Base-by-base conservation (phyloP, 805 yeast genomes). In the Lachancea lanzarotensis region DNA sequence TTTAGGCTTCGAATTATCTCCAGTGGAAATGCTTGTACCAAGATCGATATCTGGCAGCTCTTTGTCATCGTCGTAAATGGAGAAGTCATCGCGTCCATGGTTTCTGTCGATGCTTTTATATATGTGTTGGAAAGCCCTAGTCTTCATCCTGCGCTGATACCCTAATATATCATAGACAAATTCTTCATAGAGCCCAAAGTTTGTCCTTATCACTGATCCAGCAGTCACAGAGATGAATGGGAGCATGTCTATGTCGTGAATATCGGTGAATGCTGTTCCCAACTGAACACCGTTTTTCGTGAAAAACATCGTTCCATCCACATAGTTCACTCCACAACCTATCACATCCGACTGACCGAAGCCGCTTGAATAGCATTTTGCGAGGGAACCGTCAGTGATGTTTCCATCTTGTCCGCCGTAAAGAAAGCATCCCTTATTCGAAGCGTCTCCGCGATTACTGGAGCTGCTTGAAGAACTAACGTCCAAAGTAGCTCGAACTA, bases 311-410 rank as follows among this genome's bases (percentile, higher is more conserved):
- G 79, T 66, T 35, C 77, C 73, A 34, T 75, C 76, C 13, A 74
- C 68, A 53, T 77, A 83, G 66, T 89, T 83, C 19, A 88, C 73
- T 3, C 96, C 96, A 62, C 90, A 83, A 0, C 97, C 97, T 50
- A 90, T 73, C 2, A 76, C 69, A 62, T 88, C 96, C 18, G 74
- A 74, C 30, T 66, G 57, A 0, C 80, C 76, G 59, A 75, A 81
- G 26, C 61, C 55, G 25, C 50, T 52, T 8, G 59, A 48, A 36
- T 53, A 57, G 8, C 52, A 40, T 38, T 50, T 48, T 16, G 45
- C 48, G 22, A 55, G 56, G 6, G 53, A 45, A 2, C 56, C 57
- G 13, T 56, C 54, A 8, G 57, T 52, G 17, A 59, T 53, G 9
- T 54, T 50, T 8, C 67, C 67, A 45, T 61, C 63, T 35, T 46